Conservation (phyloP, 2,329 filamentous ascomycete species). For the Penicillium hesseltinei region DNA sequence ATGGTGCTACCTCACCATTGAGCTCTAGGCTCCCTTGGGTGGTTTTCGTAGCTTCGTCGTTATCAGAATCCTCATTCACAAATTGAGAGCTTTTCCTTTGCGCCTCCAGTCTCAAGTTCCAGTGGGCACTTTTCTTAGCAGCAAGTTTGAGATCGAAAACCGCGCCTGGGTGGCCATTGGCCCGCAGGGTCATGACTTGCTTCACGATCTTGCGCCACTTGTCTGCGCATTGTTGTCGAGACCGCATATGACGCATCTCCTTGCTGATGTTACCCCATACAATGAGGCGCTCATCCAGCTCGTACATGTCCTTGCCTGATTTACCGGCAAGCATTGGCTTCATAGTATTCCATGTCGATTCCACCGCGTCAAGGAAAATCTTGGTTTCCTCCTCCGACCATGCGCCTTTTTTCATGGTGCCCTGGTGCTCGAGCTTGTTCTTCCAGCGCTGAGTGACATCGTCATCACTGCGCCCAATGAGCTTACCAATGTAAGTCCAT, state of each 20-base stretch:
- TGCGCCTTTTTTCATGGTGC: conserved; percentile 34
- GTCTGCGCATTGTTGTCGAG: conserved; percentile 42
- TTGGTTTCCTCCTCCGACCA: conserved; percentile 39
- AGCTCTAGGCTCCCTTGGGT: neutral
- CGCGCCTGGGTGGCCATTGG: conserved; percentile 24
- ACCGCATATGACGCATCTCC: conserved; percentile 29
- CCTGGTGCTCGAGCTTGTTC: conserved; percentile 40
- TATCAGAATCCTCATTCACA: conserved; percentile 19
- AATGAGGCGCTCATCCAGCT: conserved; percentile 34
- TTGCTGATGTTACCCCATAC: conserved; percentile 36
- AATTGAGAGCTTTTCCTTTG: conserved; percentile 16
- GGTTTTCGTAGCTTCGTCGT: conserved; percentile 7
- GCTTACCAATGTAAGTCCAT: conserved; percentile 38
- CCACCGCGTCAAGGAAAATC: conserved; percentile 29
- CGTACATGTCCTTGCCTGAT: conserved; percentile 38
- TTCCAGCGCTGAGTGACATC: conserved; percentile 46
- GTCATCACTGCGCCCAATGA: conserved; percentile 40
- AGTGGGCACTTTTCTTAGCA: conserved; percentile 2
- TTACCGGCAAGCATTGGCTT: conserved; percentile 6
- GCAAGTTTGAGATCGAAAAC: conserved; percentile 22
- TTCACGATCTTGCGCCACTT: conserved; percentile 39
- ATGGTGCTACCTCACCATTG: neutral
- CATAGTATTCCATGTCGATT: conserved; percentile 23
- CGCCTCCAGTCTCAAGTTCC: conserved; percentile 8
- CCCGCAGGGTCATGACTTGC: conserved; percentile 22